Evolutionary conservation across 2,329 filamentous ascomycete species (phyloP).

Genomic region (Lasiodiplodia sp.): DNA sequence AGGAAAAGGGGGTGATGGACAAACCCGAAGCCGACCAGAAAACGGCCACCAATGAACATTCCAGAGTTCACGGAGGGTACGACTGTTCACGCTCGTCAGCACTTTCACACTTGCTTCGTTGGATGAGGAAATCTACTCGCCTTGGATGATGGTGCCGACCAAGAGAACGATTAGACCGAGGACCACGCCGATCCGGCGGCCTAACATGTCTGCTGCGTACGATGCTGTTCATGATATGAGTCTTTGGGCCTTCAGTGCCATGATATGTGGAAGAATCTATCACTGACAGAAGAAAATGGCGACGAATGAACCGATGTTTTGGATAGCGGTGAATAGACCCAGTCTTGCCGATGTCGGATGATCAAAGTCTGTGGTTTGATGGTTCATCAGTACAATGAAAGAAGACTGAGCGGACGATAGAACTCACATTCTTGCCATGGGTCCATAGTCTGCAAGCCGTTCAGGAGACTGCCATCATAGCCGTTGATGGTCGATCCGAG

Average conservation of each 20-base stretch:
- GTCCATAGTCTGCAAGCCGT: constrained; percentile 55
- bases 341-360: constrained; percentile 43
- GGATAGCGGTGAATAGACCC: constrained; percentile 59
- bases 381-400: not conserved
- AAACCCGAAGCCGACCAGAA: constrained; percentile 66
- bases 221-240: constrained; percentile 6
- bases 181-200: constrained; percentile 59
- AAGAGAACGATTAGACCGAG: constrained; percentile 62
- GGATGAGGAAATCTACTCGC: constrained; percentile 27
- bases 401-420: constrained; percentile 38
- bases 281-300: constrained; percentile 53
- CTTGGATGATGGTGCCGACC: constrained; percentile 59
- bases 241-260: constrained; percentile 9
- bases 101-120: constrained; percentile 38
- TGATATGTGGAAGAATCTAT: constrained; percentile 39
- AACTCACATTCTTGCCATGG: constrained; percentile 51
- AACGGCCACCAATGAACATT: constrained; percentile 67
- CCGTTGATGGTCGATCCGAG: constrained; percentile 50
- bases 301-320: constrained; percentile 55
- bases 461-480: constrained; percentile 59
- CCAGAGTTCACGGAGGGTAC: constrained; percentile 33
- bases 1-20: constrained; percentile 47
- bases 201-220: constrained; percentile 42
- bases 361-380: constrained; percentile 44
- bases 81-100: not conserved